A percentile compares a stretch with the other conserved stretches of the same genome.
Conservation (phyloP, 768 basidiomycete species). For the Mycena galericulata region DNA sequence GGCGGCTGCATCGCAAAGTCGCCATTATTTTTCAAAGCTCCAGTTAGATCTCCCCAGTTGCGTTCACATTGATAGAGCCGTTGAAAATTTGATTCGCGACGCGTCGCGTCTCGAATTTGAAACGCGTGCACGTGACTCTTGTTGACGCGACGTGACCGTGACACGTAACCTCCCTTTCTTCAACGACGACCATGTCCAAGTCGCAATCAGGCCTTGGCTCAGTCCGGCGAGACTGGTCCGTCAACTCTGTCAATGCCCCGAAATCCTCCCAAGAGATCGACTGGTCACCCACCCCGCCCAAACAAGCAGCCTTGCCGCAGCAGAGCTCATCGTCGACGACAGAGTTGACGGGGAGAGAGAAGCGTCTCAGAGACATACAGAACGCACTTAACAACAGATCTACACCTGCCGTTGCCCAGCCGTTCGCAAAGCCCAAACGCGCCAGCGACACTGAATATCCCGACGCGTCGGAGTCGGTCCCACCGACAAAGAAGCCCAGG, state of each 20-base stretch:
- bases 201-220: slow-evolving; percentile 70
- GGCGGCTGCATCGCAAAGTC: too few species aligned
- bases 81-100: too few species aligned
- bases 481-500: slow-evolving; percentile 64
- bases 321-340: slow-evolving; percentile 31
- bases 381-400: slow-evolving; percentile 57
- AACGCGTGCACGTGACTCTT: slow-evolving; percentile 10
- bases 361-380: slow-evolving; percentile 70
- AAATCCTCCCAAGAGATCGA: slow-evolving; percentile 57
- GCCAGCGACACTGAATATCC: slow-evolving; percentile 41
- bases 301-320: slow-evolving; percentile 17
- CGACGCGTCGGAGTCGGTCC: slow-evolving; percentile 38
- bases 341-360: slow-evolving; percentile 44
- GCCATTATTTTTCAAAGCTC: too few species aligned
- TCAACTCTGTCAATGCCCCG: slow-evolving; percentile 41
- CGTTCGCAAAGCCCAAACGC: slow-evolving; percentile 49
- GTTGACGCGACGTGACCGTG: slow-evolving; percentile 9
- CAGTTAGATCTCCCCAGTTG: too few species aligned
- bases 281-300: slow-evolving; percentile 55
- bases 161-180: not conserved
- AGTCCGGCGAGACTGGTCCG: slow-evolving; percentile 73
- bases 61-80: not conserved
- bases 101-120: not conserved
- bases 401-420: slow-evolving; percentile 38
- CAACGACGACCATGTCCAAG: slow-evolving; percentile 42